A percentile compares a stretch with the other conserved stretches of the same genome.
phyloP scores from a whole-genome alignment of 345 rosid species.

The Brassica carinata region DNA sequence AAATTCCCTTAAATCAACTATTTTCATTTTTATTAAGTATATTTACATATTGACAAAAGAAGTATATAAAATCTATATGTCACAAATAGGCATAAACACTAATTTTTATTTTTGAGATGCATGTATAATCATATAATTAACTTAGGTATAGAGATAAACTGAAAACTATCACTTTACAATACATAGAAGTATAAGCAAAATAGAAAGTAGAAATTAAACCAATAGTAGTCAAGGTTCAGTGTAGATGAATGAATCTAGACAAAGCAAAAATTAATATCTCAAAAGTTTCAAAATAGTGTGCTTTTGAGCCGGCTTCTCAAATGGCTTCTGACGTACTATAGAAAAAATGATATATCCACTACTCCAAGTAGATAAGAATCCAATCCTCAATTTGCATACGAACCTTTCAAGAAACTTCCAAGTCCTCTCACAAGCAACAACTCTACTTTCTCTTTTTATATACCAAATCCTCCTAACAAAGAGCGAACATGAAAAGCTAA shows the following conservation, averaged over 20 bases:
- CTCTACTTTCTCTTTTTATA: neutral
- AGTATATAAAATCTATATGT: neutral
- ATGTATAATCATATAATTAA: neutral
- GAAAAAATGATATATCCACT: slow-evolving; percentile 10
- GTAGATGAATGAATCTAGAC: neutral
- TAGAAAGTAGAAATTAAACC: neutral
- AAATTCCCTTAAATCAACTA: neutral
- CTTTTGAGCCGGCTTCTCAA: neutral
- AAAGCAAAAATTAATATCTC: neutral
- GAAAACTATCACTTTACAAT: neutral
- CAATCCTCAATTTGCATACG: slow-evolving; percentile 8
- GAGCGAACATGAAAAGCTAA: neutral
- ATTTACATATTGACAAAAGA: neutral
- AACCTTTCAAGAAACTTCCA: slow-evolving; percentile 18
- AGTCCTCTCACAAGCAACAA: neutral
- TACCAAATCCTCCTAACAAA: neutral
- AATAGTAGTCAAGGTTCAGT: neutral
- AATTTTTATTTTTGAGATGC: neutral
- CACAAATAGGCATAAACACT: neutral
- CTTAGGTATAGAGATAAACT: neutral
- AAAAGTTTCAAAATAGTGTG: neutral
- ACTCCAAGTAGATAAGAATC: neutral
- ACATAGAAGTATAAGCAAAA: neutral
- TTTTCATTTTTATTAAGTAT: neutral
- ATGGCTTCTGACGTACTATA: neutral